Conservation (phyloP, 2,329 filamentous ascomycete genomes). For the Beauveria varroae region DNA sequence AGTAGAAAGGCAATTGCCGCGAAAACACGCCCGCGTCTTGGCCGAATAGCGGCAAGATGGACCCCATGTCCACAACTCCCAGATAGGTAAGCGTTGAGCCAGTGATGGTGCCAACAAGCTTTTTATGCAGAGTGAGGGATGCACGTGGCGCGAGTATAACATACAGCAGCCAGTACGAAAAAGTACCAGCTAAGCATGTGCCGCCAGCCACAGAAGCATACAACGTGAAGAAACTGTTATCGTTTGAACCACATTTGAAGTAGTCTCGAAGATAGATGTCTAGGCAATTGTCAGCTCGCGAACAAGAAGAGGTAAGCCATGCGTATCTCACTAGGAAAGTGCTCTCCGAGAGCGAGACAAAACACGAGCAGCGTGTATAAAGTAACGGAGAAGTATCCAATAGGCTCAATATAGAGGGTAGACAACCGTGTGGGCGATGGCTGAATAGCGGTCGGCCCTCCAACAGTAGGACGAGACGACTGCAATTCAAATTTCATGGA, state of each 20-base stretch:
- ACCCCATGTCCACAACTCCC: neutral
- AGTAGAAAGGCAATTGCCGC: neutral
- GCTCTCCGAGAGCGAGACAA: constrained; percentile 4
- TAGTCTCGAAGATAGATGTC: neutral
- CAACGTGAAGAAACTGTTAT: neutral
- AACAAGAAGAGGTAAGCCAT: neutral
- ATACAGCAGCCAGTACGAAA: neutral
- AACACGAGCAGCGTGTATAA: neutral
- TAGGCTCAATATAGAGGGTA: neutral
- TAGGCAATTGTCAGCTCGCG: neutral
- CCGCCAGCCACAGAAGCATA: neutral
- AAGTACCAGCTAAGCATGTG: neutral
- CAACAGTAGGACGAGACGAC: neutral
- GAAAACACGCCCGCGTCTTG: neutral
- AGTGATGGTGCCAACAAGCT: neutral
- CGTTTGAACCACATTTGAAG: neutral
- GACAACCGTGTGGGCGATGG: neutral
- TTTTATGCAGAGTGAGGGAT: neutral
- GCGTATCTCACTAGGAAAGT: neutral
- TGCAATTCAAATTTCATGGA: constrained; percentile 1
- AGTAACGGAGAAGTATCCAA: neutral
- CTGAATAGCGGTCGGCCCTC: neutral
- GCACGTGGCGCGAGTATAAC: constrained; percentile 2
- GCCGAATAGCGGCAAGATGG: neutral
- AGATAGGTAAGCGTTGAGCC: constrained; percentile 3